Evolutionary conservation across 768 basidiomycete species (phyloP).

Genomic region (Fibroporia radiculosa): DNA sequence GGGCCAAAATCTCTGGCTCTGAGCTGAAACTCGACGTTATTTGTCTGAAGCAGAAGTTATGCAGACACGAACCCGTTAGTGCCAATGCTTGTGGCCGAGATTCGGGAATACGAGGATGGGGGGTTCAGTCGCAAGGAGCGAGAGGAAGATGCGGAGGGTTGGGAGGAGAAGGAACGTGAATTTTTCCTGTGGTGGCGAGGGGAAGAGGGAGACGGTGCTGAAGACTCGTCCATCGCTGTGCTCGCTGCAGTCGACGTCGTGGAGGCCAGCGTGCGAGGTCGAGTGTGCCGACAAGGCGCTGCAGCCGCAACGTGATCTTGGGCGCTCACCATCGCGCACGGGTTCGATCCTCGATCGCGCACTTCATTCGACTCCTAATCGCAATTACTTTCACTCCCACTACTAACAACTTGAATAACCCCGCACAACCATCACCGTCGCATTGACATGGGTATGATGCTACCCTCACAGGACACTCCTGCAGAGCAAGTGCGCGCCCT

Average conservation of each 20-base stretch:
- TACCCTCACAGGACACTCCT: slow-evolving; percentile 37
- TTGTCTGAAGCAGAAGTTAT: background rate
- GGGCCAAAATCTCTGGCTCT: slow-evolving; percentile 45
- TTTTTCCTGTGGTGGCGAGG: background rate
- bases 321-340: too few relatives aligned
- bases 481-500: slow-evolving; percentile 54
- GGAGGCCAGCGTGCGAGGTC: too few relatives aligned
- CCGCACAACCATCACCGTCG: background rate
- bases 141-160: slow-evolving; percentile 10
- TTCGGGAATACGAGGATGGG: slow-evolving; percentile 11
- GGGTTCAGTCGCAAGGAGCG: slow-evolving; percentile 12
- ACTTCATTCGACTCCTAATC: too few relatives aligned
- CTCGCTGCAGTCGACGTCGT: background rate
- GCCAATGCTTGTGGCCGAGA: slow-evolving; percentile 11
- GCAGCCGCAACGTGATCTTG: too few relatives aligned
- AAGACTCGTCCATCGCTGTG: slow-evolving; percentile 11
- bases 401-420: too few relatives aligned
- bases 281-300: too few relatives aligned
- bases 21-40: slow-evolving; percentile 15
- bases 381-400: too few relatives aligned
- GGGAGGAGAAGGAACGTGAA: slow-evolving; percentile 11
- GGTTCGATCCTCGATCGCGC: too few relatives aligned
- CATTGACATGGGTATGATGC: slow-evolving; percentile 37
- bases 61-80: slow-evolving; percentile 16
- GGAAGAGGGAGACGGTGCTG: slow-evolving; percentile 2